Evolutionary conservation across 2,329 filamentous ascomycete genomes (phyloP).

Genomic region (Colletotrichum navitas): DNA sequence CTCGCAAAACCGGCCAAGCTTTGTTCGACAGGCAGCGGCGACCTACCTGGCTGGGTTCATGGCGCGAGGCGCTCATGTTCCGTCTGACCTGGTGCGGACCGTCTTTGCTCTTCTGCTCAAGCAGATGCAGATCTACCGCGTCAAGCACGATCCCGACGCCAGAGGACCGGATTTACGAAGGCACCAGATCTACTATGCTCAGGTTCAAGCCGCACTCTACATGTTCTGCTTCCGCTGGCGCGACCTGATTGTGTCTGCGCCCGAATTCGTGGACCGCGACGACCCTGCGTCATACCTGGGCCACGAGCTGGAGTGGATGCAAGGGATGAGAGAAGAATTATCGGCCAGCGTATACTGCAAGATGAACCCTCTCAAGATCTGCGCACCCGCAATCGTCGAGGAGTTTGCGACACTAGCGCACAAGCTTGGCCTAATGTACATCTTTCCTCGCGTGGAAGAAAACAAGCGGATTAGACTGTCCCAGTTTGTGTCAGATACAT

Average conservation of each 20-base stretch:
- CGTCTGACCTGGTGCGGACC: conserved; percentile 79
- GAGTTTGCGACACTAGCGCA: conserved; percentile 92
- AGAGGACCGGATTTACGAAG: conserved; percentile 87
- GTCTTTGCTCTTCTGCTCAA: conserved; percentile 84
- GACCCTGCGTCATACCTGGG: conserved; percentile 71
- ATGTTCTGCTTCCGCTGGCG: conserved; percentile 99
- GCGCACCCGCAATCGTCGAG: conserved; percentile 88
- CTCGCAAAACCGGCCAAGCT: conserved; percentile 57
- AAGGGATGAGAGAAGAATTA: conserved; percentile 79
- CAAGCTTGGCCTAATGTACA: conserved; percentile 88
- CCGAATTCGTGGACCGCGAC: conserved; percentile 72
- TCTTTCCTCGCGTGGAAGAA: conserved; percentile 87
- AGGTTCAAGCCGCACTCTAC: conserved; percentile 90
- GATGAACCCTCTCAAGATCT: conserved; percentile 95
- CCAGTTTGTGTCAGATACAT: conserved; percentile 72
- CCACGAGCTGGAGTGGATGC: conserved; percentile 83
- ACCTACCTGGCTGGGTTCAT: conserved; percentile 97
- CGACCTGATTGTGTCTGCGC: conserved; percentile 78
- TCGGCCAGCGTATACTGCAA: conserved; percentile 85
- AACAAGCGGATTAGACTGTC: conserved; percentile 92
- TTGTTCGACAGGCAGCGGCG: conserved; percentile 79
- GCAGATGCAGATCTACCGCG: conserved; percentile 82
- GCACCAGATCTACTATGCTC: conserved; percentile 87
- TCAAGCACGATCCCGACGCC: conserved; percentile 78
- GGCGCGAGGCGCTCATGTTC: conserved; percentile 86